Percentiles rank a stretch among this genome's conserved stretches.
Conservation (phyloP, 176 grass and related monocot genomes). For the Rhynchospora tenuis region DNA sequence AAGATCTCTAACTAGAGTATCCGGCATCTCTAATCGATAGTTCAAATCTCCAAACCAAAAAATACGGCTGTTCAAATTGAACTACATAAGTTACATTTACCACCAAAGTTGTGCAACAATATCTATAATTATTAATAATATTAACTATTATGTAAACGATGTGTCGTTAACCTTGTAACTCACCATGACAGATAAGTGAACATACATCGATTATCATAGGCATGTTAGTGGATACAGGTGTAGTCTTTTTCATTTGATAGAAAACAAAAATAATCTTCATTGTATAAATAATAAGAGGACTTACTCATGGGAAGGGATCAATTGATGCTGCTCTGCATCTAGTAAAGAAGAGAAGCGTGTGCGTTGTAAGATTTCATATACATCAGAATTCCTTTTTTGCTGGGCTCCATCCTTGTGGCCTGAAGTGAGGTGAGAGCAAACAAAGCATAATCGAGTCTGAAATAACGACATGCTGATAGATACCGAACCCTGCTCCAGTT, state of each 20-base stretch:
- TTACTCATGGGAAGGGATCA: conserved; percentile 63
- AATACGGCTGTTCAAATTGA: conserved; percentile 40
- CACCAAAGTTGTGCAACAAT: neutral
- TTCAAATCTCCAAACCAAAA: conserved; percentile 87
- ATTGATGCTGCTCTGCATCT: conserved; percentile 29
- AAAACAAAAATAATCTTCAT: neutral
- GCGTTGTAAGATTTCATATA: conserved; percentile 46
- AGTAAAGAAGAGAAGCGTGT: conserved; percentile 42
- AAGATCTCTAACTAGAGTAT: conserved; percentile 33
- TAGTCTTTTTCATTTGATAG: neutral
- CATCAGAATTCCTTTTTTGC: conserved; percentile 47
- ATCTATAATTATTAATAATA: neutral
- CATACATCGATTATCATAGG: neutral
- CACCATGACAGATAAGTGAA: neutral
- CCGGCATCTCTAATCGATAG: conserved; percentile 47
- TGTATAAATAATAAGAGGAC: neutral
- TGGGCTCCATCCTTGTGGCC: conserved; percentile 49
- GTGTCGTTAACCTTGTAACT: neutral
- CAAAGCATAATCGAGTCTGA: conserved; percentile 62
- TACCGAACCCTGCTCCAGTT: conserved; percentile 47
- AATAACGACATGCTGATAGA: conserved; percentile 60
- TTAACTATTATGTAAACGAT: neutral
- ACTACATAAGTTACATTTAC: conserved; percentile 27
- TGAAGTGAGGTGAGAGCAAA: conserved; percentile 65
- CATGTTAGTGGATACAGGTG: neutral